Conservation (phyloP, 2,329 filamentous ascomycete species). For the Dichotomopilus funicola region DNA sequence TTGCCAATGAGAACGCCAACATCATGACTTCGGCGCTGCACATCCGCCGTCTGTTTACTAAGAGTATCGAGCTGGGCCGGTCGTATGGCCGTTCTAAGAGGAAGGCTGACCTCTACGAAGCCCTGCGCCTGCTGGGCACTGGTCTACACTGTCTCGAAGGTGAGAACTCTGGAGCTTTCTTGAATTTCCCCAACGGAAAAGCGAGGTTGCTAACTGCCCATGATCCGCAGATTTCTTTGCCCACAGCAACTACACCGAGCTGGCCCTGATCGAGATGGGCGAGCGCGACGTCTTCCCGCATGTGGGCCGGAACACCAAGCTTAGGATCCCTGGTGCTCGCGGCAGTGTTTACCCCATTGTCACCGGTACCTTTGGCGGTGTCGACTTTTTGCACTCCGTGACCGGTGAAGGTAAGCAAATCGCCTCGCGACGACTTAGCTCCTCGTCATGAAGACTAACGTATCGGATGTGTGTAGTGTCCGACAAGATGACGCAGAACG, state of each 20-base stretch:
- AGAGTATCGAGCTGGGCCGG: slow-evolving; percentile 74
- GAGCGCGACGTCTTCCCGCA: slow-evolving; percentile 80
- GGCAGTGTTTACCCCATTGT: slow-evolving; percentile 70
- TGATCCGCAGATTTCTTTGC: slow-evolving; percentile 67
- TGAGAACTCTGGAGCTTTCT: slow-evolving; percentile 23
- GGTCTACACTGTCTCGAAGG: slow-evolving; percentile 83
- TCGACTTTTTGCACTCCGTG: slow-evolving; percentile 89
- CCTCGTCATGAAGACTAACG: background rate
- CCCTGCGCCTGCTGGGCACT: slow-evolving; percentile 78
- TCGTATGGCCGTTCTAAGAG: slow-evolving; percentile 59
- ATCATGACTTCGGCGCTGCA: slow-evolving; percentile 79
- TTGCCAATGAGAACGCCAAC: slow-evolving; percentile 70
- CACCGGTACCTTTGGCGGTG: slow-evolving; percentile 89
- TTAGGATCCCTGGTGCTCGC: slow-evolving; percentile 62
- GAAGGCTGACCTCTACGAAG: slow-evolving; percentile 78
- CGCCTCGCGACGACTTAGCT: background rate
- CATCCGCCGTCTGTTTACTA: slow-evolving; percentile 64
- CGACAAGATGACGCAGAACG: slow-evolving; percentile 86
- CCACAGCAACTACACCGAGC: slow-evolving; percentile 88
- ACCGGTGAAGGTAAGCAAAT: slow-evolving; percentile 51
- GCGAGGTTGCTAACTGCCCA: background rate
- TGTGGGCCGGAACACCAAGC: slow-evolving; percentile 66
- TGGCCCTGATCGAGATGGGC: slow-evolving; percentile 80
- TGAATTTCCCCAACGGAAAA: background rate
- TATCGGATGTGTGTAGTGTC: slow-evolving; percentile 46